Evolutionary conservation across 371 early-diverging fungal genomes (phyloP), one percentile per base, ranked within the genome.

Genomic region (Mortierella sp.): DNA sequence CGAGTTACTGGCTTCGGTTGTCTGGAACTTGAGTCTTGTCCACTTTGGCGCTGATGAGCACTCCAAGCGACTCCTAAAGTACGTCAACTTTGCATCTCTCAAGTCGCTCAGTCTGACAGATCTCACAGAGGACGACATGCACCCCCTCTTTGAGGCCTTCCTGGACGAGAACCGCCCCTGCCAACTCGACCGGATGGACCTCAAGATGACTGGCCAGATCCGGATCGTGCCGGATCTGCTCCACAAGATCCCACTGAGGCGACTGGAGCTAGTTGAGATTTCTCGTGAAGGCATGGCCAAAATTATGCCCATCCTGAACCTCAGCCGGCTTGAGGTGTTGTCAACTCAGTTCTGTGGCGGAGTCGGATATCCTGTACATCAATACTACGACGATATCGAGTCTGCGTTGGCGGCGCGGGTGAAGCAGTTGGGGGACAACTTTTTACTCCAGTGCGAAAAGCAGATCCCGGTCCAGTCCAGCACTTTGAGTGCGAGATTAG

Each of bases 21-120:
- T 68, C 68, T 68, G 68, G 68, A 68, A 68, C 68, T 11, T 68
- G 68, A 68, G 68, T 10, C 68, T 68, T 68, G 68, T 68, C 38
- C 68, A 68, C 24, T 68, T 68, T 38, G 68, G 68, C 38, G 43
- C 41, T 7, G 68, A 68, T 41, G 43, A 68, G 18, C 43, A 68
- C 24, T 68, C 68, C 38, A 68, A 68, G 41, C 41, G 68, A 3
- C 38, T 68, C 10, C 68, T 68, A 41, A 68, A 68, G 43, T 68
- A 68, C 68, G 68, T 68, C 68, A 68, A 68, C 43, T 68, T 68
- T 68, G 68, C 68, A 7, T 68, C 68, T 2, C 68, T 68, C 35
- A 68, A 68, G 38, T 68, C 68, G 6, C 35, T 68, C 11, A 68
- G 68, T 21, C 41, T 68, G 24, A 68, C 38, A 2, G 68, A 68